phyloP scores from a whole-genome alignment of 345 rosid genomes.

The Acer saccharum region DNA sequence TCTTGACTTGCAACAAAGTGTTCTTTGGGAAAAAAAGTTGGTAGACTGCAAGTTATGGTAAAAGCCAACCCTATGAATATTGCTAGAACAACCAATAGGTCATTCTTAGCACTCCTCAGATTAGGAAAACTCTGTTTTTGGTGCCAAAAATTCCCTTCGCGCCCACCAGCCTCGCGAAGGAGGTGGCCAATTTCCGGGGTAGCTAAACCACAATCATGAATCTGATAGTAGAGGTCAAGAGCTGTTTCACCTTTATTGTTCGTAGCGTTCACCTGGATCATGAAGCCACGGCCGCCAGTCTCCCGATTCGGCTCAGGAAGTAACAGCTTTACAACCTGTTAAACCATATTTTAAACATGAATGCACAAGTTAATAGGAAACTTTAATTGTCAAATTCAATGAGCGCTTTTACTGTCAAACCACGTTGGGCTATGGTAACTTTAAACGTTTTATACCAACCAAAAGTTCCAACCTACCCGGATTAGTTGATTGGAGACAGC shows the following conservation, averaged over 20 bases:
- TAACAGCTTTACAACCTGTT: constrained; percentile 5
- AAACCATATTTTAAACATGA: no score
- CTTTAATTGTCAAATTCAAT: no score
- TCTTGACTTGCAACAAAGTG: neutral
- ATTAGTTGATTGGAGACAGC: neutral
- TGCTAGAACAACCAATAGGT: neutral
- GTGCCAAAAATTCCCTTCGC: neutral
- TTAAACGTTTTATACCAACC: no score
- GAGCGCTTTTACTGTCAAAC: no score
- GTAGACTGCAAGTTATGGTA: neutral
- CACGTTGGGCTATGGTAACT: no score
- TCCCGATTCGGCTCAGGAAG: neutral
- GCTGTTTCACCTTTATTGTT: neutral
- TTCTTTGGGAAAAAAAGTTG: neutral
- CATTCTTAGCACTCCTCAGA: neutral
- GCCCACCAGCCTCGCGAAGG: constrained; percentile 12
- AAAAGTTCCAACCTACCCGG: no score
- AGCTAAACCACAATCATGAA: neutral
- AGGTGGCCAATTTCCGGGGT: constrained; percentile 6
- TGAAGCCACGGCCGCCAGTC: neutral
- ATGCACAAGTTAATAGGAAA: no score
- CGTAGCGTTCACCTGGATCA: neutral
- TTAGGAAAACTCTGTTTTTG: neutral
- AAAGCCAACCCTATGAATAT: constrained; percentile 8
- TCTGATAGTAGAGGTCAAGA: constrained; percentile 14